Conservation (phyloP, 164 flowering plant genomes). For the Tinospora cordifolia region DNA sequence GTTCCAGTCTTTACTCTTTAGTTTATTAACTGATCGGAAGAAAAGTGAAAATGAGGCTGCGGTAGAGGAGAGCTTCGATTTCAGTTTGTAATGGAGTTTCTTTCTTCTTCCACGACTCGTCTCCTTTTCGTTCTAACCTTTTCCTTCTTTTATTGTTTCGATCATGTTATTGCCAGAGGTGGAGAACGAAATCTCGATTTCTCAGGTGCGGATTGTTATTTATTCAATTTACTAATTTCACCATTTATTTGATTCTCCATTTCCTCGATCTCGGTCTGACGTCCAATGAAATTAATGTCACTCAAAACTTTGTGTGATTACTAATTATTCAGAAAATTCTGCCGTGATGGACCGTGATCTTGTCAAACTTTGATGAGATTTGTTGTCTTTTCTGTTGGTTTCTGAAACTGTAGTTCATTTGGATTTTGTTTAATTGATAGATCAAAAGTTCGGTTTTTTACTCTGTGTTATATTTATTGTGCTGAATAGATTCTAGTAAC, state of each 20-base stretch:
- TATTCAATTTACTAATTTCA: background rate
- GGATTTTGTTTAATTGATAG: background rate
- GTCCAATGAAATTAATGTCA: background rate
- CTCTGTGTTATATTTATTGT: background rate
- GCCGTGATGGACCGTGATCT: background rate
- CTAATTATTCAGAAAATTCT: background rate
- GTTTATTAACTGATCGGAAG: background rate
- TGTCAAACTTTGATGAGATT: background rate
- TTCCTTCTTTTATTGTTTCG: constrained; percentile 12
- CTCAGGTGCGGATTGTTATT: constrained; percentile 18
- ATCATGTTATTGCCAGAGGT: constrained; percentile 32
- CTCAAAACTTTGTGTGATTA: background rate
- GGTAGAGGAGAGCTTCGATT: background rate
- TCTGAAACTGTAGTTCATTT: background rate
- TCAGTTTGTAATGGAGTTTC: constrained; percentile 16
- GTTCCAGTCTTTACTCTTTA: too few relatives aligned
- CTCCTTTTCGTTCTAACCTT: constrained; percentile 18
- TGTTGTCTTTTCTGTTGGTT: background rate
- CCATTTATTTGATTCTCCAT: background rate
- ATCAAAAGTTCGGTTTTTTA: background rate
- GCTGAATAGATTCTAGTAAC: constrained; percentile 16
- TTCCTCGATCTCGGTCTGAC: background rate
- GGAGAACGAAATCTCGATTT: constrained; percentile 16
- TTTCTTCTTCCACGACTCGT: background rate
- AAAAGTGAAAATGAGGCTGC: background rate